Base-by-base conservation (phyloP, 495 filamentous ascomycete species). In the Aspergillus mulundensis region DNA sequence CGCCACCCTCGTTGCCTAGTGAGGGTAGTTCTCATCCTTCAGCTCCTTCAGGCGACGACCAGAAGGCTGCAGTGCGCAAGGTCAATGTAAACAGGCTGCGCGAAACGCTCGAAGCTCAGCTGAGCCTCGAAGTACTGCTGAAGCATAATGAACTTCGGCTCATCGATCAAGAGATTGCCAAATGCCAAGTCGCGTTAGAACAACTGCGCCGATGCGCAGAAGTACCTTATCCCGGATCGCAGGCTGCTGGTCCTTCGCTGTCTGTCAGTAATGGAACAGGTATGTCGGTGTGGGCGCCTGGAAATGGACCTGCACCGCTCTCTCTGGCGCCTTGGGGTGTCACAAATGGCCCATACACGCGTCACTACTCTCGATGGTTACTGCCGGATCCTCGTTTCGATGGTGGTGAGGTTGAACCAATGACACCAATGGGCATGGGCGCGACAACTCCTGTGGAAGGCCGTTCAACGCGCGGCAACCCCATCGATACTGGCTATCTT, bases 151-250 rank as follows among this genome's bases (percentile, higher is more conserved):
- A 98, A 74, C 74, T 97, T 23, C 88, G 91, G 15, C 78, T 96
- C 54, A 95, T 98, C 70, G 90, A 97, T 68, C 91, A 96, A 71
- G 92, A 97, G 70, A 82, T 97, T 57, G 91, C 90, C 61, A 96
- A 95, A 77, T 96, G 92, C 62, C 91, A 97, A 77, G 77, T 91
- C 61, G 88, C 91, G n/a, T 80, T 97, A 59, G 94, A 98, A 72
- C 94, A 97, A 69, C 80, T 98, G 45, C 87, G 94, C 54, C 87
- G 94, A 51, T 96, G 91, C 66, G 84, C 90, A 61, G 76, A 97
- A 62, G 90, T 95, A 49, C 93, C 94, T 6, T 97, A 89, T 69
- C 90, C 91, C 34, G 81, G 83, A 28, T 84, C 82, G 16, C 79
- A 74, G n/a, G 78, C 81, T 30, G 73, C 82, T 50, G 83, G 83